A percentile compares a stretch with the other conserved stretches of the same genome.
These are phyloP conservation scores for Euphrasia arctica DNA, from an alignment of 305 asterid genomes.

Conservation along the genomic window DNA sequence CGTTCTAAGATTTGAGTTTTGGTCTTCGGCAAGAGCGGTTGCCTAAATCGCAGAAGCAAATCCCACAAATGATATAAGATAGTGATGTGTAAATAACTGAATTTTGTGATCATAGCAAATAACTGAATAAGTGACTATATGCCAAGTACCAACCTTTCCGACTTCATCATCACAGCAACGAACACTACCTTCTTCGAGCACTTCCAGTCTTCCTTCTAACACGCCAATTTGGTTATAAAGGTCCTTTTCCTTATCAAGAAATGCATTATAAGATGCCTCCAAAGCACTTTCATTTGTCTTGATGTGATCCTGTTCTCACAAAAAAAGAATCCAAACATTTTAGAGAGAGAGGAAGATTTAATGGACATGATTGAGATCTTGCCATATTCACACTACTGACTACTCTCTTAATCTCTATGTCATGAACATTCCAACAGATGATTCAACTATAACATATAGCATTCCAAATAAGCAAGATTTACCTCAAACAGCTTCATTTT, in stretches of 20 bases:
- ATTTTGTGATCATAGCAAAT: constrained; percentile 16
- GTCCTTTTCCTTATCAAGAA: constrained; percentile 72
- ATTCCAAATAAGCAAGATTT: constrained; percentile 24
- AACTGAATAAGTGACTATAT: constrained; percentile 18
- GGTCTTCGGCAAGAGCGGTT: constrained; percentile 26
- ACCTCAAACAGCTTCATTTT: constrained; percentile 85
- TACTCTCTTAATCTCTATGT: not conserved
- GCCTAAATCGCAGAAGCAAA: constrained; percentile 38
- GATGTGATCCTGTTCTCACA: constrained; percentile 55
- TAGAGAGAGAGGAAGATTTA: not conserved
- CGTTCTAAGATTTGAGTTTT: constrained; percentile 13
- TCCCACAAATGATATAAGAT: not conserved
- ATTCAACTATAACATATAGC: not conserved
- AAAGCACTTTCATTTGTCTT: constrained; percentile 64
- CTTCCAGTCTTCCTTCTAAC: constrained; percentile 51
- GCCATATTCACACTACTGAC: not conserved
- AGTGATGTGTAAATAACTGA: not conserved
- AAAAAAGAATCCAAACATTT: not conserved
- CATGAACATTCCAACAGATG: not conserved
- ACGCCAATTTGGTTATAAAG: constrained; percentile 66
- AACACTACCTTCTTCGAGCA: constrained; percentile 38
- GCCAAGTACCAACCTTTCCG: constrained; percentile 50
- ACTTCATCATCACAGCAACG: constrained; percentile 37
- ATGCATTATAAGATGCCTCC: constrained; percentile 55
- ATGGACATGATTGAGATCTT: constrained; percentile 1